Percentiles rank a stretch among this genome's conserved stretches.
phyloP scores from a whole-genome alignment of 306 rosid genomes.

The Cucumis hystrix region DNA sequence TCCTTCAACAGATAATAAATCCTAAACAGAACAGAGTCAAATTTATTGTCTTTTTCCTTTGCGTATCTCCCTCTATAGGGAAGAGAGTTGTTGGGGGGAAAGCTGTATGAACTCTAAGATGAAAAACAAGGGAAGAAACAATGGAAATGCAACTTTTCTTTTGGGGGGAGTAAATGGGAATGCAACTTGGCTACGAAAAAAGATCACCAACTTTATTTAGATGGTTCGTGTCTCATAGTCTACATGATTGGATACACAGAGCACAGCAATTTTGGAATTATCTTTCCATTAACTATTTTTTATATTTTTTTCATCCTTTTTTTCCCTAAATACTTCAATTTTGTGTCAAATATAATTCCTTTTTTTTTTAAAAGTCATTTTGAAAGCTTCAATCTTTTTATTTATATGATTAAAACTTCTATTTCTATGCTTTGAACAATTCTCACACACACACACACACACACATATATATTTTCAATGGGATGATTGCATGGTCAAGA shows the following conservation, averaged over 20 bases:
- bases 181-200: slow-evolving; percentile 6
- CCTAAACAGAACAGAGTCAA: slow-evolving; percentile 3
- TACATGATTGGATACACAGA: slow-evolving; percentile 10
- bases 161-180: background rate
- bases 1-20: background rate
- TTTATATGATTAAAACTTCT: background rate
- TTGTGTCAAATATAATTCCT: background rate
- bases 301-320: background rate
- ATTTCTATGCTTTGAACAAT: background rate
- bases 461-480: too few relatives aligned
- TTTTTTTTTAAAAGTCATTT: background rate
- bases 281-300: background rate
- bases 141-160: background rate
- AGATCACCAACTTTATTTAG: slow-evolving; percentile 11
- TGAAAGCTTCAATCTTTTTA: background rate
- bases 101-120: background rate
- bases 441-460: too few relatives aligned
- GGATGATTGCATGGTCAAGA: background rate
- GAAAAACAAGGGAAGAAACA: background rate
- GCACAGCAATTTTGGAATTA: background rate
- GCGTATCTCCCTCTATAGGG: background rate
- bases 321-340: background rate
- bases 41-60: background rate
- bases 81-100: background rate
- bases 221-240: slow-evolving; percentile 13